Base-by-base conservation (phyloP, 2,329 filamentous ascomycete genomes). In the Ascochyta koolunga region DNA sequence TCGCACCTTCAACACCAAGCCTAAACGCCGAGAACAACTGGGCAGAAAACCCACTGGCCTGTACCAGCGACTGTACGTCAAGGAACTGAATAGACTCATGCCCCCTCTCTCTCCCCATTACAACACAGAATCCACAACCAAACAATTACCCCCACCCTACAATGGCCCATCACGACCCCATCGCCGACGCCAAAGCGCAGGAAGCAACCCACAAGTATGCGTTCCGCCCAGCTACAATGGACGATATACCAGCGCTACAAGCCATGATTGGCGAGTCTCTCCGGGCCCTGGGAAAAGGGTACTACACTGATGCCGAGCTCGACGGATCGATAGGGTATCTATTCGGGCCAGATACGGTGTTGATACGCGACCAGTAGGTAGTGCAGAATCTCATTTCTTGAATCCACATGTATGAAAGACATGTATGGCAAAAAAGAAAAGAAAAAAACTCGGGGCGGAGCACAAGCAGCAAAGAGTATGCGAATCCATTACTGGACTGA, bases 311-410 rank as follows among this genome's bases (percentile, higher is more conserved):
- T 49, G 64, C 70, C 31, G 69, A 73, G 45, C 66, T 74, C 9
- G 70, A 73, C 24, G 71, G 70, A 22, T 71, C 68, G 11, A 74
- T 74, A 48, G 71, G 71, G 13, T 73, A 61, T 39, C 62, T 74
- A 2, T 74, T 74, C 50, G 71, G 70, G 2, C 70, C 70, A 2
- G 71, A 73, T 44, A 71, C 68, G 15, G 59, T 74, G 8, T 60
- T 74, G 3, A 68, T 74, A 27, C 61, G 61, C 46, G 71, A 67
- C 40, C 58, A 66, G 65, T 67, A 61, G 47, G 47, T 52, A 11
- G 8, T 2, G 15, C 4, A 15, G 35, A 11, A 15, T 22, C 19
- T 27, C 37, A 27, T 40, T 40, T n/a, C 21, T 15, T 35, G 32
- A 18, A 16, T 5, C 10, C 18, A 4, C 5, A 18, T 7, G 5